A percentile compares a stretch with the other conserved stretches of the same genome.
These are phyloP conservation scores for Russula compacta DNA, from an alignment of 768 basidiomycete genomes.

Conservation along the genomic window DNA sequence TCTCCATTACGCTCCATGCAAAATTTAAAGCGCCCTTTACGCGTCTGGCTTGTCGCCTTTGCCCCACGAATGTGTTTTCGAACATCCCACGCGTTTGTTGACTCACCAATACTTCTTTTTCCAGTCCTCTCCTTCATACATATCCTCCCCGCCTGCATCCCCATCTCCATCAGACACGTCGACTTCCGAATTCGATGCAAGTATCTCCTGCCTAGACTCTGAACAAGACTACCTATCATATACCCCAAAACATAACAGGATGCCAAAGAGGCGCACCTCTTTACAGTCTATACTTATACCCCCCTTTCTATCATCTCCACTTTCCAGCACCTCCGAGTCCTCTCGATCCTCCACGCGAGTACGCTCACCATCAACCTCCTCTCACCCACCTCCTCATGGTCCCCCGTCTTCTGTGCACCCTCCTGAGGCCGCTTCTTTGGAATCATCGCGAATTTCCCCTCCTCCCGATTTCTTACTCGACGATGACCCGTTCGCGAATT, in stretches of 20 bases:
- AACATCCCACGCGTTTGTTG: background rate
- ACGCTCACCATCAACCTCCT: conserved; percentile 20
- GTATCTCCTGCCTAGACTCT: background rate
- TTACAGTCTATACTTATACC: conserved; percentile 44
- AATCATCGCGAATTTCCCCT: conserved; percentile 24
- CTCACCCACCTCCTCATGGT: conserved; percentile 3
- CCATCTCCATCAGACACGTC: background rate
- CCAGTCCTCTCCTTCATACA: background rate
- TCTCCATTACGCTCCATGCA: background rate
- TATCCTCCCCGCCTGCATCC: background rate
- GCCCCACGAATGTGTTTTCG: background rate
- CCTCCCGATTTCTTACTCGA: conserved; percentile 41
- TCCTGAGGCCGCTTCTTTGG: background rate
- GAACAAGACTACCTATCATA: background rate
- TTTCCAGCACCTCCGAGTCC: conserved; percentile 23
- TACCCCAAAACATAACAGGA: conserved; percentile 22
- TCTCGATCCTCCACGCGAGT: conserved; percentile 19
- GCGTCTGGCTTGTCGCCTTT: background rate
- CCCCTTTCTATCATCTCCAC: conserved; percentile 33
- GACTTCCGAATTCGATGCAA: conserved; percentile 3
- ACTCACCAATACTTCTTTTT: background rate
- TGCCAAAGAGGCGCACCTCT: conserved; percentile 45
- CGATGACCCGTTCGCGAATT: conserved; percentile 67
- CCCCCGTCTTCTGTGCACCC: conserved; percentile 1
- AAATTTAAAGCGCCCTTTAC: background rate